Evolutionary conservation across 176 grass and related monocot genomes (phyloP).

Genomic region (Coix lacrymajobi): DNA sequence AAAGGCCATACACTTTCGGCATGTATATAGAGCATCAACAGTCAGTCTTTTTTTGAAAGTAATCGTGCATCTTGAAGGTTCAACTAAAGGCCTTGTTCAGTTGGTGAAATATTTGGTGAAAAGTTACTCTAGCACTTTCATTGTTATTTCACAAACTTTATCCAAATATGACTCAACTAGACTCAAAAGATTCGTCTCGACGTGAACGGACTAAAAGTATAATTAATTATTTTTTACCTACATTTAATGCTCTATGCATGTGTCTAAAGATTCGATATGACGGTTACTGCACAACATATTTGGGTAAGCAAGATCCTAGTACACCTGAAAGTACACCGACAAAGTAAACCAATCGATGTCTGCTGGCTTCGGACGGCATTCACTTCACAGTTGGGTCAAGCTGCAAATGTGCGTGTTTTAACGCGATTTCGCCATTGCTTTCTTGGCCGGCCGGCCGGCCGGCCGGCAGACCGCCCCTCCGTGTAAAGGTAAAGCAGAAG

Average conservation of each 20-base stretch:
- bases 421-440: constrained; percentile 23
- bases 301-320: neutral
- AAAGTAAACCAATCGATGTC: neutral
- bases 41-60: neutral
- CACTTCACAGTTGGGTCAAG: neutral
- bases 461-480: neutral
- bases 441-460: constrained; percentile 3
- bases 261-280: no score
- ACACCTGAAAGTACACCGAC: constrained; percentile 1
- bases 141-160: no score
- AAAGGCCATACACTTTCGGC: constrained; percentile 16
- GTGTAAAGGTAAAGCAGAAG: constrained; percentile 11
- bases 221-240: no score
- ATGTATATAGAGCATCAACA: no score
- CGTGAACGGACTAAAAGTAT: no score
- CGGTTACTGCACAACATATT: no score
- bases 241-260: no score
- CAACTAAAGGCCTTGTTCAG: no score
- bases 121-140: no score
- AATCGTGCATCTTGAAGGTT: neutral
- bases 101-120: no score
- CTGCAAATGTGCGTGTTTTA: neutral
- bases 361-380: constrained; percentile 1
- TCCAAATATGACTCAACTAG: no score
- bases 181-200: no score